A percentile compares a stretch with the other conserved stretches of the same genome.
Evolutionary conservation across 176 grass and related monocot species (phyloP).

Genomic region (Coix lacrymajobi): DNA sequence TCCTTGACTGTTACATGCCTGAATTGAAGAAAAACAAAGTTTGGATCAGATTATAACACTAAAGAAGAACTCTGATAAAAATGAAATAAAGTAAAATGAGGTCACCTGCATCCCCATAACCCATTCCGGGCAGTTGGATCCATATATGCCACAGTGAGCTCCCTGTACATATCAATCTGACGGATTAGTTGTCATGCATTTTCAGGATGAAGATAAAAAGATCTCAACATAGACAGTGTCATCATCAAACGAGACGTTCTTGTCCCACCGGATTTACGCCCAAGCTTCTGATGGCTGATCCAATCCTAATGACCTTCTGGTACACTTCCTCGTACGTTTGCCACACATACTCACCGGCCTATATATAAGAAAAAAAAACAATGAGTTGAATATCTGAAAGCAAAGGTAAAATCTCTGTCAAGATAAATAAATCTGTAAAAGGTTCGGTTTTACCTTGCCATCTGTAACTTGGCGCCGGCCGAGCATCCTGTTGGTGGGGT

Average conservation of each 20-base stretch:
- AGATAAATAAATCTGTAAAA: neutral
- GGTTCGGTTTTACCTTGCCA: constrained; percentile 48
- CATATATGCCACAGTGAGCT: constrained; percentile 87
- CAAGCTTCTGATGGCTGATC: constrained; percentile 49
- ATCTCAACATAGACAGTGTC: neutral
- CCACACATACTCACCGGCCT: constrained; percentile 77
- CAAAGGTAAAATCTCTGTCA: neutral
- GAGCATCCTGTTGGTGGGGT: constrained; percentile 79
- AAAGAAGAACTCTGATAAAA: neutral
- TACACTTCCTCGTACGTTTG: constrained; percentile 77
- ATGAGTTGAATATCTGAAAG: neutral
- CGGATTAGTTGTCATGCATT: neutral
- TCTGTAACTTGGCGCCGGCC: constrained; percentile 60
- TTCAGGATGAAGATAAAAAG: neutral
- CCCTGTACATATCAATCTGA: constrained; percentile 39
- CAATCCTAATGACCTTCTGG: constrained; percentile 49
- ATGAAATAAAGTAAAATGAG: neutral
- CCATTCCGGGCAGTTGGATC: constrained; percentile 96
- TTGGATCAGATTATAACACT: neutral
- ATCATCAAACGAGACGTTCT: neutral
- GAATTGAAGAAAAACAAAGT: constrained; percentile 15
- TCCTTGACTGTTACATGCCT: constrained; percentile 92
- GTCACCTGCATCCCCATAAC: constrained; percentile 89
- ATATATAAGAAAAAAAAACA: neutral
- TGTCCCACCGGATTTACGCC: constrained; percentile 51